A percentile compares a stretch with the other conserved stretches of the same genome.
Conservation (phyloP, 2,329 filamentous ascomycete genomes). For the Sclerotinia nivalis region DNA sequence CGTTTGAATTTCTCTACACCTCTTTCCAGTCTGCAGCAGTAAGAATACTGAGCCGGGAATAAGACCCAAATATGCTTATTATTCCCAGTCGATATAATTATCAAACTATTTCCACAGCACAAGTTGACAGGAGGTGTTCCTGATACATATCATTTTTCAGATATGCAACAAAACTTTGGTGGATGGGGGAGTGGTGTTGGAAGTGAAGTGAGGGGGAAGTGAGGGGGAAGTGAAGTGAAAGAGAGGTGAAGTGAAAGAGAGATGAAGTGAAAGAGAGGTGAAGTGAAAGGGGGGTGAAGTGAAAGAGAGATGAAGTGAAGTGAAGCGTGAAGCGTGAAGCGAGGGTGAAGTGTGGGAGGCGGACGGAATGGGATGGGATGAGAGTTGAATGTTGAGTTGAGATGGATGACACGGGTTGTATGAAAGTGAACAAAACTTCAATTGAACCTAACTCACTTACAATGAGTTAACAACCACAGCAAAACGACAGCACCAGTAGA, state of each 20-base stretch:
- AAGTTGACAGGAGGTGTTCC: neutral
- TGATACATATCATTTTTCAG: neutral
- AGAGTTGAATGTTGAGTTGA: neutral
- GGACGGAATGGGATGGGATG: neutral
- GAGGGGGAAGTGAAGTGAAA: neutral
- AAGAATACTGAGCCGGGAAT: neutral
- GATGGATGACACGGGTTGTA: neutral
- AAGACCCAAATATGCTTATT: neutral
- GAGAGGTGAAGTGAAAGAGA: too few relatives aligned
- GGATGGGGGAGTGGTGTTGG: neutral
- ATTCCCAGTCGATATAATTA: neutral
- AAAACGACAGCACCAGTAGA: neutral
- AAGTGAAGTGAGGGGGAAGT: neutral
- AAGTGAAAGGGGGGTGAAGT: neutral
- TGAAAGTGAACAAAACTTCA: neutral
- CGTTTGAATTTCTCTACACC: neutral
- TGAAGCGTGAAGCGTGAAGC: neutral
- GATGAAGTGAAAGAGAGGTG: neutral
- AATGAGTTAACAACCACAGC: neutral
- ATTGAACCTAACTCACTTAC: neutral
- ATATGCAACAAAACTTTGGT: neutral
- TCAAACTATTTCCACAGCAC: too few relatives aligned
- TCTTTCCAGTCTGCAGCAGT: neutral
- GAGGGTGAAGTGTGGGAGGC: too few relatives aligned
- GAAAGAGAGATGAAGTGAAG: neutral